A percentile compares a stretch with the other conserved stretches of the same genome.
phyloP scores from a whole-genome alignment of 140 eudicot species.

The Senecio squalidus region DNA sequence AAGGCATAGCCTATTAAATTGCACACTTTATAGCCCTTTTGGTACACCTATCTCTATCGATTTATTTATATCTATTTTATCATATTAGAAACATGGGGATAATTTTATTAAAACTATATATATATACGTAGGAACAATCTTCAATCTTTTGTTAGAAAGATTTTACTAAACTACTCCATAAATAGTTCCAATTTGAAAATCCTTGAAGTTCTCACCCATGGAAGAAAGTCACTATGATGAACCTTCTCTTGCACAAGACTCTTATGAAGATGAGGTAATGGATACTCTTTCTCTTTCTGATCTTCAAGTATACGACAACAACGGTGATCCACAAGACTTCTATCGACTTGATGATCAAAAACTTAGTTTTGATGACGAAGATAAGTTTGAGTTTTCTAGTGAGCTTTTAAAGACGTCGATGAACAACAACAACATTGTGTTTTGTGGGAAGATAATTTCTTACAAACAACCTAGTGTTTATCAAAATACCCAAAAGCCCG shows the following conservation, averaged over 20 bases:
- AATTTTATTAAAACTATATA: constrained; percentile 19
- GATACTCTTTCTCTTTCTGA: constrained; percentile 44
- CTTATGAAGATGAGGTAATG: constrained; percentile 24
- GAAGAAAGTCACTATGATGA: constrained; percentile 15
- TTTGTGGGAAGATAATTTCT: constrained; percentile 38
- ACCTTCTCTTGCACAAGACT: constrained; percentile 14
- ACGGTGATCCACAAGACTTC: constrained; percentile 24
- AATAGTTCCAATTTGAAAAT: not conserved
- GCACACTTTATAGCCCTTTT: constrained; percentile 17
- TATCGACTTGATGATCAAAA: constrained; percentile 7
- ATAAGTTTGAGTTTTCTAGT: constrained; percentile 44
- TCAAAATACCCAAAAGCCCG: constrained; percentile 18
- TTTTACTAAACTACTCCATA: not conserved
- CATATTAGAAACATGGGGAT: not conserved
- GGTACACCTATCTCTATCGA: constrained; percentile 12
- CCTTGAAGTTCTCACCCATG: constrained; percentile 22
- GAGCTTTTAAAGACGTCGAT: constrained; percentile 28
- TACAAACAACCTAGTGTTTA: constrained; percentile 13
- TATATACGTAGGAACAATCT: constrained; percentile 4
- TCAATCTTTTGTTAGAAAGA: constrained; percentile 3
- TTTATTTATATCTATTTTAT: constrained; percentile 8
- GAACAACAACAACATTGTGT: constrained; percentile 24
- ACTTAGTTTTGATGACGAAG: constrained; percentile 5
- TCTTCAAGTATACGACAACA: constrained; percentile 31
- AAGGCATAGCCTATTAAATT: constrained; percentile 26